These are phyloP conservation scores for Mucor sp. DNA, from an alignment of 371 early-diverging fungal species.

Conservation along the genomic window DNA sequence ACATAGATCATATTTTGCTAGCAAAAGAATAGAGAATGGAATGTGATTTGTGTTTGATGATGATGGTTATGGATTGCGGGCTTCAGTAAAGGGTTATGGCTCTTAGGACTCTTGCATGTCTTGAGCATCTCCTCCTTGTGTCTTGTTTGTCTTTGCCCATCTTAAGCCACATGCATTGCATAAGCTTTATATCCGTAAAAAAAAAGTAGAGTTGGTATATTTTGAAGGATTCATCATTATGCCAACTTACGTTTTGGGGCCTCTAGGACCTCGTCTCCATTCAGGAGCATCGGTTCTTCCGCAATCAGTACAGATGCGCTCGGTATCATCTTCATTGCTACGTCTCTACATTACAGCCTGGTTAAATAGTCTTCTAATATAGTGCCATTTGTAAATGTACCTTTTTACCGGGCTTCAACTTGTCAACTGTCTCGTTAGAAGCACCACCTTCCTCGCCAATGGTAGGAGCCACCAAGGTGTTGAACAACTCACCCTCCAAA, in stretches of 20 bases:
- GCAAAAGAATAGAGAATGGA: too few relatives aligned
- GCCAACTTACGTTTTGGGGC: conserved; percentile 62
- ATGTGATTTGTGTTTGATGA: too few relatives aligned
- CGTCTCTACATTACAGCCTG: conserved; percentile 8
- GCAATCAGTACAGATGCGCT: conserved; percentile 57
- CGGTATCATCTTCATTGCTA: conserved; percentile 18
- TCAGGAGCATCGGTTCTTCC: conserved; percentile 78
- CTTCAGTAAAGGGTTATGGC: background rate
- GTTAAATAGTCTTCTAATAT: too few relatives aligned
- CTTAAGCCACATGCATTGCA: conserved; percentile 33
- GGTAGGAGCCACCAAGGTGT: conserved; percentile 13
- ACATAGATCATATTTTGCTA: too few relatives aligned
- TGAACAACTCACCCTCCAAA: conserved; percentile 32
- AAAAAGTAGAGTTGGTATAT: background rate
- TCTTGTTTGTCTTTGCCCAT: conserved; percentile 26
- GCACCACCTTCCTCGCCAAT: conserved; percentile 10
- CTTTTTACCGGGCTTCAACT: conserved; percentile 21
- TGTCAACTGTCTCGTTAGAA: conserved; percentile 3
- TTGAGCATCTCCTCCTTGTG: conserved; percentile 7
- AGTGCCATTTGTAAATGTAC: background rate
- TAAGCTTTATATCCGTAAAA: conserved; percentile 7
- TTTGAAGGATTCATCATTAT: background rate
- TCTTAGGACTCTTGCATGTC: conserved; percentile 6
- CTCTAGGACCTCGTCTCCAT: conserved; percentile 85
- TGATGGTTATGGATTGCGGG: too few relatives aligned